Evolutionary conservation across 352 stramenopile genomes (phyloP).

Genomic region (Globisporangium canariense): DNA sequence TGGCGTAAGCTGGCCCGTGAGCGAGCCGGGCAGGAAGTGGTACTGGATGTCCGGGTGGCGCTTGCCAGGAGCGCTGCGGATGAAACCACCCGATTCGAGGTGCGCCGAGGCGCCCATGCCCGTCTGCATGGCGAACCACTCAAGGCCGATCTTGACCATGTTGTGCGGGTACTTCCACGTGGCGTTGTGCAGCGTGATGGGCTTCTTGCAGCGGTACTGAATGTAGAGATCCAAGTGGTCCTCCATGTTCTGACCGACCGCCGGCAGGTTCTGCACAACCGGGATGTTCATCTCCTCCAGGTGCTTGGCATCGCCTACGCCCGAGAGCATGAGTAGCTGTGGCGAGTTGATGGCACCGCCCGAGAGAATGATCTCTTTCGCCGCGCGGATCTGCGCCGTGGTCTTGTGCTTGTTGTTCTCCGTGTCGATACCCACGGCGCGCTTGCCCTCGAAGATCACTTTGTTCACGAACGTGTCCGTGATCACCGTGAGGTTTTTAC

Average conservation of each 20-base stretch:
- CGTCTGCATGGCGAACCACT: slow-evolving; percentile 74
- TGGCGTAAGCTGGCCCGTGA: slow-evolving; percentile 68
- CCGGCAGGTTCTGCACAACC: slow-evolving; percentile 70
- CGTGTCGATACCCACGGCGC: slow-evolving; percentile 68
- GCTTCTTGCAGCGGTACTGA: slow-evolving; percentile 87
- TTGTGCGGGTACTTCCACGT: slow-evolving; percentile 89
- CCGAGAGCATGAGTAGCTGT: slow-evolving; percentile 86
- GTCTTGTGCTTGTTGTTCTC: slow-evolving; percentile 64
- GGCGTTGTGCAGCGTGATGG: slow-evolving; percentile 88
- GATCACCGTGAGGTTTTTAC: slow-evolving; percentile 69
- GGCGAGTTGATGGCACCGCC: slow-evolving; percentile 88
- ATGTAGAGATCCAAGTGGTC: slow-evolving; percentile 89
- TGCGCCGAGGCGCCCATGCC: slow-evolving; percentile 77
- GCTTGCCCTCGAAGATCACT: slow-evolving; percentile 79
- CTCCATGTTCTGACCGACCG: slow-evolving; percentile 87
- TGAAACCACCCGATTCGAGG: slow-evolving; percentile 86
- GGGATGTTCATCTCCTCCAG: slow-evolving; percentile 73
- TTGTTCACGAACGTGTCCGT: slow-evolving; percentile 85
- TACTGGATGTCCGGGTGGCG: slow-evolving; percentile 87
- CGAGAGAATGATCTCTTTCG: slow-evolving; percentile 88
- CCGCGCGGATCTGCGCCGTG: slow-evolving; percentile 43
- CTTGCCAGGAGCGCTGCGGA: slow-evolving; percentile 74
- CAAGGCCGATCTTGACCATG: slow-evolving; percentile 79
- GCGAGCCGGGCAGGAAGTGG: slow-evolving; percentile 85
- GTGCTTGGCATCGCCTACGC: slow-evolving; percentile 73